phyloP scores from a whole-genome alignment of 257 asterid genomes.

The Scutellaria minor region DNA sequence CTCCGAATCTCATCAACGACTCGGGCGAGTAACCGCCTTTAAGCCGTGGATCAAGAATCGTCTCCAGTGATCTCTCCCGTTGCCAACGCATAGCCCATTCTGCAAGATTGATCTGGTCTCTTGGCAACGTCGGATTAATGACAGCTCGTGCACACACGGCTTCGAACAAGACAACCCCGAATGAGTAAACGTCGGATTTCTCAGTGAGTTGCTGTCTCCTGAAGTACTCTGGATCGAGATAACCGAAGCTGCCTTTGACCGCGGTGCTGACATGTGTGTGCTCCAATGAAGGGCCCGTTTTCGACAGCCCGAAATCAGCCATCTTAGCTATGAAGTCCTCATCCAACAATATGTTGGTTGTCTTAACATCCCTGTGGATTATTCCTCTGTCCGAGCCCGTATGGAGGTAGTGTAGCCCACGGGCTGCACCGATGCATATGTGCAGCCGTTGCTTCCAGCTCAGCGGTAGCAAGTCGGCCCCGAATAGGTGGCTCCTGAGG shows the following conservation, averaged over 20 bases:
- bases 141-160: constrained; percentile 77
- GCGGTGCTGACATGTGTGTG: constrained; percentile 96
- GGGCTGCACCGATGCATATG: constrained; percentile 77
- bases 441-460: constrained; percentile 85
- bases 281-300: constrained; percentile 78
- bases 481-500: constrained; percentile 76
- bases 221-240: constrained; percentile 85
- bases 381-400: constrained; percentile 85
- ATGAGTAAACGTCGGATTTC: constrained; percentile 88
- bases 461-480: constrained; percentile 63
- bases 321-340: constrained; percentile 74
- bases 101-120: constrained; percentile 82
- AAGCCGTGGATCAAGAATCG: constrained; percentile 60
- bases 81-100: constrained; percentile 91
- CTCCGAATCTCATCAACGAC: constrained; percentile 66
- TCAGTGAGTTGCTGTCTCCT: constrained; percentile 84
- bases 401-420: constrained; percentile 88
- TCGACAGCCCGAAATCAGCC: constrained; percentile 93
- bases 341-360: constrained; percentile 80
- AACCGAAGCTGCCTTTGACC: constrained; percentile 89
- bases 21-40: constrained; percentile 55
- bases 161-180: constrained; percentile 83
- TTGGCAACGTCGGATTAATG: constrained; percentile 74
- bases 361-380: constrained; percentile 86
- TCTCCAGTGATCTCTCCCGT: constrained; percentile 59